phyloP scores from a whole-genome alignment of 148 eudicot species.

The Arctostaphylos glauca region DNA sequence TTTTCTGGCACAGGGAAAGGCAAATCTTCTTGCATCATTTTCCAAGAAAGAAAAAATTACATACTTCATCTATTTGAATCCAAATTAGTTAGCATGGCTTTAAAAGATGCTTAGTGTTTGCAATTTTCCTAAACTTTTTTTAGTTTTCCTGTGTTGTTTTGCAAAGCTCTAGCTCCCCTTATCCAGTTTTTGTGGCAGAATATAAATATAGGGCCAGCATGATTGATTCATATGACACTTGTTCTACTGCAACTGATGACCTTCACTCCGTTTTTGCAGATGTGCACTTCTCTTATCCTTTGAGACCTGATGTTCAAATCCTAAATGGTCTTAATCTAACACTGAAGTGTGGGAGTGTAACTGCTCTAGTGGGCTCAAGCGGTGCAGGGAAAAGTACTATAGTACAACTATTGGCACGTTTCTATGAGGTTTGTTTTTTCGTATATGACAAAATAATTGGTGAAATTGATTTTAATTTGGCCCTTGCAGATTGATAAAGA shows the following conservation, averaged over 20 bases:
- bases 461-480: conserved; percentile 1
- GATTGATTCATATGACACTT: not conserved
- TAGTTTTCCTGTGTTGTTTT: not conserved
- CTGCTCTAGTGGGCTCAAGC: conserved; percentile 97
- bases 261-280: conserved; percentile 41
- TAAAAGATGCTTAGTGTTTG: not conserved
- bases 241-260: conserved; percentile 3
- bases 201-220: not conserved
- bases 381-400: conserved; percentile 98
- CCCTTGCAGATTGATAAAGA: conserved; percentile 2
- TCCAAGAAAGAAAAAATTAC: not conserved
- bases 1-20: not conserved
- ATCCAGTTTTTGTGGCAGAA: not conserved
- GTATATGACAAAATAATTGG: not conserved
- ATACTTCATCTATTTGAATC: not conserved
- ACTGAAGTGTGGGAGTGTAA: conserved; percentile 76
- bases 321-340: conserved; percentile 70
- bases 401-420: conserved; percentile 93
- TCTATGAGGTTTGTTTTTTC: conserved; percentile 67
- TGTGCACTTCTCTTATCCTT: conserved; percentile 89
- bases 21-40: not conserved
- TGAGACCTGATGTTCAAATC: conserved; percentile 86
- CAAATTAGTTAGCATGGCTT: not conserved
- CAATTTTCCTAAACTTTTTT: not conserved
- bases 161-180: conserved; percentile 1